Conservation (phyloP, 257 asterid species). For the Sherardia arvensis region DNA sequence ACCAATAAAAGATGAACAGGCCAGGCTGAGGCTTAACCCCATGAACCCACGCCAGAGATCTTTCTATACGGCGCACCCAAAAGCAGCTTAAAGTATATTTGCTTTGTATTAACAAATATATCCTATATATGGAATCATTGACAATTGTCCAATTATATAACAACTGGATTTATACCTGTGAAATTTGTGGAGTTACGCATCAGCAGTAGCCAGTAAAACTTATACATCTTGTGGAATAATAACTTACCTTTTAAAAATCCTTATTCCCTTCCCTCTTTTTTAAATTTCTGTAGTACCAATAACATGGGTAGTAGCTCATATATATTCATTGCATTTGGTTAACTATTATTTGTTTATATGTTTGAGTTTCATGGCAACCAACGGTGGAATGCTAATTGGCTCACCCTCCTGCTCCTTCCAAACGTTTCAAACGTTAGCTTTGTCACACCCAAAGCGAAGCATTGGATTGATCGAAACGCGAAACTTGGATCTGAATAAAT, state of each 20-base stretch:
- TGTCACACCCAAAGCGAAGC: too few species aligned
- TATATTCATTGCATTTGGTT: too few species aligned
- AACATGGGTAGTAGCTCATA: too few species aligned
- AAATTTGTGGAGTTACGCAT: neutral
- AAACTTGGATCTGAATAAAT: too few species aligned
- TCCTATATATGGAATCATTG: constrained; percentile 17
- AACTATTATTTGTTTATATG: too few species aligned
- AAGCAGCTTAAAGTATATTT: constrained; percentile 48
- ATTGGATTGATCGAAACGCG: too few species aligned
- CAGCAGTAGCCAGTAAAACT: neutral
- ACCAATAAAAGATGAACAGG: constrained; percentile 24
- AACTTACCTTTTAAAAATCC: neutral
- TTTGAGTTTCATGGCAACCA: too few species aligned
- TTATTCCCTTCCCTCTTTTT: too few species aligned
- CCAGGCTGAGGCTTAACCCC: constrained; percentile 13
- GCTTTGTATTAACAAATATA: constrained; percentile 34
- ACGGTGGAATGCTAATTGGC: too few species aligned
- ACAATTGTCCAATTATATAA: constrained; percentile 23
- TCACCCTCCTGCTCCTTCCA: too few species aligned
- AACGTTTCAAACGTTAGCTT: too few species aligned
- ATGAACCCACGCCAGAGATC: constrained; percentile 43
- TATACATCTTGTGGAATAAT: neutral
- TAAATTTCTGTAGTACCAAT: too few species aligned
- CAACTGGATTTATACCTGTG: constrained; percentile 3
- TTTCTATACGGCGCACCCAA: constrained; percentile 36